Base-by-base conservation (phyloP, 2,329 filamentous ascomycete species). In the Aspergillus transmontanensis region DNA sequence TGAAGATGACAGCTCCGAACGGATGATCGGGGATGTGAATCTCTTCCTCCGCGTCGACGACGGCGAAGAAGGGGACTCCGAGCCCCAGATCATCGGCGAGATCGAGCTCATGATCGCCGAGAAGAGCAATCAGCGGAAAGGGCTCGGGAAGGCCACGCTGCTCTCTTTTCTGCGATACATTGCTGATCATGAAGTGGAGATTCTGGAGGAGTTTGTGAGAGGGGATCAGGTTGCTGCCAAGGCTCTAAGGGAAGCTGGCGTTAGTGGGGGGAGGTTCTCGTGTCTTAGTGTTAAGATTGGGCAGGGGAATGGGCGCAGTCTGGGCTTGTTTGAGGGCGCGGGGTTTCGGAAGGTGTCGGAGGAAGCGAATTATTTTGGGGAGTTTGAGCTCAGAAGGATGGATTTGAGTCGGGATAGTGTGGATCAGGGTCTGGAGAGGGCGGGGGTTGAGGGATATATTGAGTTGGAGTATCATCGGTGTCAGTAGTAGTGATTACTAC, bases 21-120 rank as follows among this genome's bases (percentile, higher is more conserved):
- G 75, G 10, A 91, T 93, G 88, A 74, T 91, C 9, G 91, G 91
- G 1, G 91, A 94, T 71, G 85, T 94, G 55, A 94, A 94, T 73
- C 83, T 97, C 41, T 97, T 98, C 73, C 80, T 98, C 1, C 87
- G 86, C 41, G 75, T 84, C 0, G 83, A 83, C 55, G 85, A 89
- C 12, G 84, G 83, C 0, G 83, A 85, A 0, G 81, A 82, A 19
- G 71, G 76, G 0, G 72, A 73, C 0, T 73, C 73, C 0, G 69
- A 69, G 0, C 72, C 75, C 0, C 68, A 72, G 30, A 68, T 83
- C 11, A 77, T 90, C 4, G 93, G 91, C 28, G 93, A 96, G 73
- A 78, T 97, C 7, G 92, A 96, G 76, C 86, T 97, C 66, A 96
- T 97, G 93, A 89, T 97, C 65, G 93, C 93, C 0, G 79, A 81